Evolutionary conservation across 1,284 basidiomycete species (phyloP).

Genomic region (Heterobasidion irregulare): DNA sequence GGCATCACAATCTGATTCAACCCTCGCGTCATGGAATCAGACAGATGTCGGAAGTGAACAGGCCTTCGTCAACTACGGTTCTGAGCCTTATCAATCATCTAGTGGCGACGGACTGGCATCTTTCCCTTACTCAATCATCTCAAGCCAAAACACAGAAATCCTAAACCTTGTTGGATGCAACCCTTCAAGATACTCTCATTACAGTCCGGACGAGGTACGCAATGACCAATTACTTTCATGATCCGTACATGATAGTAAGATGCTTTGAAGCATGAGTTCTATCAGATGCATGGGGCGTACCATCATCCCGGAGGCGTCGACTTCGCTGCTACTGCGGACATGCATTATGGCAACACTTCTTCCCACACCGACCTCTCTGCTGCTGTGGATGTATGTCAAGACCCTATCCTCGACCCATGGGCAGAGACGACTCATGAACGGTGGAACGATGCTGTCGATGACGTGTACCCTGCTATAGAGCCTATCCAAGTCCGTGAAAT

Average conservation of each 20-base stretch:
- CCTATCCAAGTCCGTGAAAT: too few species aligned
- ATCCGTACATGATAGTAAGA: too few species aligned
- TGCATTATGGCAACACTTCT: too few species aligned
- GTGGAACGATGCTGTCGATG: too few species aligned
- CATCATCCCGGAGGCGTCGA: not conserved
- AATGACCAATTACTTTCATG: not conserved
- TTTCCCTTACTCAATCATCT: not conserved
- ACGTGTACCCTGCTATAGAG: too few species aligned
- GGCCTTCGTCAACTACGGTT: too few species aligned
- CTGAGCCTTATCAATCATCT: not conserved
- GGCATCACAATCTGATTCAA: too few species aligned
- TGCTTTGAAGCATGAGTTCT: not conserved
- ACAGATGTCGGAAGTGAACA: not conserved
- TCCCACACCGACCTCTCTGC: too few species aligned
- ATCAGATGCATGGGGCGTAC: not conserved
- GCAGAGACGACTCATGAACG: too few species aligned
- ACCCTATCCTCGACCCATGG: too few species aligned
- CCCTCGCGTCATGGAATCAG: not conserved
- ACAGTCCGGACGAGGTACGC: not conserved
- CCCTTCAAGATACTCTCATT: not conserved
- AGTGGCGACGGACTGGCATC: not conserved
- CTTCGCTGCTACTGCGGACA: too few species aligned
- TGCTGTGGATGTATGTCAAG: too few species aligned
- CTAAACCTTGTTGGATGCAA: not conserved
- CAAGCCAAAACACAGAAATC: not conserved